Percentiles rank a stretch among this genome's conserved stretches.
Evolutionary conservation across 495 filamentous ascomycete genomes (phyloP).

Genomic region (Pyrenula massariospora): DNA sequence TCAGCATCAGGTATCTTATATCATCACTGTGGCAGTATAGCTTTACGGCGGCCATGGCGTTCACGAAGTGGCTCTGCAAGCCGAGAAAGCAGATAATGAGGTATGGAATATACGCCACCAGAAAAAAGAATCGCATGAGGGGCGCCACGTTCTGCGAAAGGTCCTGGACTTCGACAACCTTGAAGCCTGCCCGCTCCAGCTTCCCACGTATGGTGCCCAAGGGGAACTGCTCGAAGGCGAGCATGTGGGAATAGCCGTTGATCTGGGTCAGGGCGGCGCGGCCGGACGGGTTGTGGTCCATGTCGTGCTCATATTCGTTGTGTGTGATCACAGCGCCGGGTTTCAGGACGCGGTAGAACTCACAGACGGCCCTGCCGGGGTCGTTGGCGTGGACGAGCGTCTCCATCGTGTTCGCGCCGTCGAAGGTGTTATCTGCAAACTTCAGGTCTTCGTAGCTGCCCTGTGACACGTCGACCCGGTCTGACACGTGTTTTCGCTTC

Average conservation of each 20-base stretch:
- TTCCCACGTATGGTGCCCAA: conserved; percentile 11
- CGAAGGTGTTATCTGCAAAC: conserved; percentile 16
- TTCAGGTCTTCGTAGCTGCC: conserved; percentile 38
- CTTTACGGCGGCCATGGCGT: conserved; percentile 33
- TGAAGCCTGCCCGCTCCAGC: conserved; percentile 31
- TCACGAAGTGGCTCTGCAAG: conserved; percentile 32
- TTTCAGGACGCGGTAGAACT: conserved; percentile 30
- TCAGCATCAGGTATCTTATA: background rate
- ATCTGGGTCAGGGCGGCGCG: conserved; percentile 17
- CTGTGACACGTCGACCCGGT: conserved; percentile 20
- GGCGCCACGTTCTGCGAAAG: conserved; percentile 29
- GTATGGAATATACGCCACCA: conserved; percentile 38
- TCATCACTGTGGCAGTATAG: conserved; percentile 14
- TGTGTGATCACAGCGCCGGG: conserved; percentile 29
- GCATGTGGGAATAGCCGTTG: conserved; percentile 28
- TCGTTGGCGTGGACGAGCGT: conserved; percentile 40
- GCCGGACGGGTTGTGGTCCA: conserved; percentile 13
- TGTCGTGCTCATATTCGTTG: conserved; percentile 33
- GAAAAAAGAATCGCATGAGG: conserved; percentile 30
- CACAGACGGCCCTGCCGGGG: conserved; percentile 20
- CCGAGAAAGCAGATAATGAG: conserved; percentile 32
- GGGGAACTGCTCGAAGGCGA: conserved; percentile 15
- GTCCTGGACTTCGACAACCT: conserved; percentile 26
- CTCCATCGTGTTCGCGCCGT: conserved; percentile 42
- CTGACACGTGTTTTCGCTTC: conserved; percentile 17